These are phyloP conservation scores for Colletotrichum camelliae DNA, from an alignment of 2,329 filamentous ascomycete species.

Conservation along the genomic window DNA sequence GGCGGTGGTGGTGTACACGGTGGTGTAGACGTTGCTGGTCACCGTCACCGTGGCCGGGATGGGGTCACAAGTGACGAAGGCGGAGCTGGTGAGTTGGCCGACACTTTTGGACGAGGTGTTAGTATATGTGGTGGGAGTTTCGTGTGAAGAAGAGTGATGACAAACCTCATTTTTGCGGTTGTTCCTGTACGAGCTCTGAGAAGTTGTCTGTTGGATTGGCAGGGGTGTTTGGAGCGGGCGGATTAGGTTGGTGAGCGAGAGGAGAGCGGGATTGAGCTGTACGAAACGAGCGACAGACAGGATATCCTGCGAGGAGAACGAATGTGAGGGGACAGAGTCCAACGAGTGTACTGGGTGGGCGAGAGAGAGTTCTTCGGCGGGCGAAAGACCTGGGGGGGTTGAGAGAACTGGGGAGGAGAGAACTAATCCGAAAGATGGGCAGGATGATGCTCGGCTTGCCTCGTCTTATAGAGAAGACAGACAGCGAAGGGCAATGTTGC, in stretches of 20 bases:
- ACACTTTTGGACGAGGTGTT: constrained; percentile 28
- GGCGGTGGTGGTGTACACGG: constrained; percentile 40
- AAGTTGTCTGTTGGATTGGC: neutral
- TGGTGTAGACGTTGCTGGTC: constrained; percentile 34
- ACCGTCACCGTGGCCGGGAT: constrained; percentile 25
- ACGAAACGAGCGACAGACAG: constrained; percentile 7
- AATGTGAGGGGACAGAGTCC: constrained; percentile 11
- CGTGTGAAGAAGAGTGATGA: neutral
- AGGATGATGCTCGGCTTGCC: neutral
- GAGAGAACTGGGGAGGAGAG: neutral
- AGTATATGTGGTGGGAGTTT: neutral
- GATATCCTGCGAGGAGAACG: neutral
- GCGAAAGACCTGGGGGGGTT: neutral
- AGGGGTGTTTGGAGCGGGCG: neutral
- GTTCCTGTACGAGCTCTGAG: neutral
- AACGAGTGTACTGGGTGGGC: neutral
- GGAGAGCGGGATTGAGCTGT: neutral
- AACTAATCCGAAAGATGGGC: neutral
- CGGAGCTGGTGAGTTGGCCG: constrained; percentile 33
- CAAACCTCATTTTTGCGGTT: constrained; percentile 24
- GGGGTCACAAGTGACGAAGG: constrained; percentile 33
- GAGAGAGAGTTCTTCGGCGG: neutral
- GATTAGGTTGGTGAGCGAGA: neutral
- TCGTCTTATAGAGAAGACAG: neutral
- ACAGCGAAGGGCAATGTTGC: neutral